Conservation (phyloP, 2,329 filamentous ascomycete genomes). For the Apiospora kogelbergensis region DNA sequence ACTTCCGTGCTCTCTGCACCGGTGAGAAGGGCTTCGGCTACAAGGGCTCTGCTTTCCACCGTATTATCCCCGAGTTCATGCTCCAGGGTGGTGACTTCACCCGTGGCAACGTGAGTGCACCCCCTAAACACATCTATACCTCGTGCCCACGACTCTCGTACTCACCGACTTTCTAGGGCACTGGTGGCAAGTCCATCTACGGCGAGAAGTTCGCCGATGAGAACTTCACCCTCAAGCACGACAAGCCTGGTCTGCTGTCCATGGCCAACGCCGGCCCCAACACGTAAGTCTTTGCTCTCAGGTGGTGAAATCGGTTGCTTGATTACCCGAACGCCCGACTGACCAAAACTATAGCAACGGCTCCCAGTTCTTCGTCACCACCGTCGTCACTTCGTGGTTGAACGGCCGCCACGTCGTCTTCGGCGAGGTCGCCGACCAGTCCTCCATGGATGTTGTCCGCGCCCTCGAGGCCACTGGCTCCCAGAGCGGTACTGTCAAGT, state of each 20-base stretch:
- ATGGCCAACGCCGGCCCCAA: slow-evolving; percentile 96
- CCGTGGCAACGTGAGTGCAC: slow-evolving; percentile 75
- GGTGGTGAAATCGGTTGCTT: not conserved
- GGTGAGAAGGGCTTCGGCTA: slow-evolving; percentile 81
- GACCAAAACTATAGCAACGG: slow-evolving; percentile 72
- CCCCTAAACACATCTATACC: not conserved
- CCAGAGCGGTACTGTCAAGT: slow-evolving; percentile 54
- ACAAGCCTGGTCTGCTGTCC: slow-evolving; percentile 75
- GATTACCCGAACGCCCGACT: slow-evolving; percentile 10
- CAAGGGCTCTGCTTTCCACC: slow-evolving; percentile 83
- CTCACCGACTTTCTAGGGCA: slow-evolving; percentile 57
- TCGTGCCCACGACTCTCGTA: not conserved
- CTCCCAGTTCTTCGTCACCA: slow-evolving; percentile 97
- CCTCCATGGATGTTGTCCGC: slow-evolving; percentile 55
- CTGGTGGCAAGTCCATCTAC: slow-evolving; percentile 92
- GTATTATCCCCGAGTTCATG: slow-evolving; percentile 92
- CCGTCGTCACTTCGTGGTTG: slow-evolving; percentile 84
- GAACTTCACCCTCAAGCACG: slow-evolving; percentile 82
- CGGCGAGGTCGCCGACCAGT: slow-evolving; percentile 64
- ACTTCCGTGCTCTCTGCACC: slow-evolving; percentile 85
- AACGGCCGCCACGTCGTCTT: slow-evolving; percentile 84
- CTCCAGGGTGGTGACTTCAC: slow-evolving; percentile 96
- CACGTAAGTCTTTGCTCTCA: slow-evolving; percentile 60
- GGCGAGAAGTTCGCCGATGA: slow-evolving; percentile 92
- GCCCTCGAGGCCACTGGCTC: slow-evolving; percentile 62